Conservation (phyloP, 495 filamentous ascomycete species). For the Xylaria telfairii region DNA sequence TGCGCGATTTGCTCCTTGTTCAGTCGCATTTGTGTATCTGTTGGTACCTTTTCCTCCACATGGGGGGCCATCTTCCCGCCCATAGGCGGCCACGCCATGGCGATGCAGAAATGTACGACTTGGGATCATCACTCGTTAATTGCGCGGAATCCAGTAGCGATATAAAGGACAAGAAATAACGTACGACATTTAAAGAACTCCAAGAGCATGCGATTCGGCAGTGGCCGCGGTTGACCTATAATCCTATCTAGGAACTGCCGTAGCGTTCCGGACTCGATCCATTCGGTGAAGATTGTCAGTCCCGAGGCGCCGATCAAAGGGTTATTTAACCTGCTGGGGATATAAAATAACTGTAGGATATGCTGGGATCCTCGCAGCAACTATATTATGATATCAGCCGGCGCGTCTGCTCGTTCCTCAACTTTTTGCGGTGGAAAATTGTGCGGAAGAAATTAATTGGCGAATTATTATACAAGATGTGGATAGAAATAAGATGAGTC, state of each 20-base stretch:
- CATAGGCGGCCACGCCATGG: constrained; percentile 1
- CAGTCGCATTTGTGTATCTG: neutral
- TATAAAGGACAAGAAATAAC: neutral
- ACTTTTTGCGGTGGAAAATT: neutral
- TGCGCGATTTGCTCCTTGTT: neutral
- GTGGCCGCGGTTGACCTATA: neutral
- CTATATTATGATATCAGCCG: neutral
- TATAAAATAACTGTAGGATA: constrained; percentile 5
- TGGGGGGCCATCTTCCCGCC: neutral
- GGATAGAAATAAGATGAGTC: neutral
- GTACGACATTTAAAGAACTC: constrained; percentile 1
- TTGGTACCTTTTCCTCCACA: neutral
- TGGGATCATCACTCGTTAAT: neutral
- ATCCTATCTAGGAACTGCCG: neutral
- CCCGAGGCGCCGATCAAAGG: neutral
- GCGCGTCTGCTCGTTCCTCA: neutral
- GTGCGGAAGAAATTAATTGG: neutral
- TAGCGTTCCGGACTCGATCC: neutral
- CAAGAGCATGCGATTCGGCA: neutral
- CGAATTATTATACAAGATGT: neutral
- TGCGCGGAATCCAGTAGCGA: neutral
- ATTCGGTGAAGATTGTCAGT: neutral
- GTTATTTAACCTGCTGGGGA: neutral
- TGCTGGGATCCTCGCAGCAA: neutral
- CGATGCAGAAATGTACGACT: constrained; percentile 2